Base-by-base conservation (phyloP, 2,329 filamentous ascomycete species). In the Fusarium sp. region DNA sequence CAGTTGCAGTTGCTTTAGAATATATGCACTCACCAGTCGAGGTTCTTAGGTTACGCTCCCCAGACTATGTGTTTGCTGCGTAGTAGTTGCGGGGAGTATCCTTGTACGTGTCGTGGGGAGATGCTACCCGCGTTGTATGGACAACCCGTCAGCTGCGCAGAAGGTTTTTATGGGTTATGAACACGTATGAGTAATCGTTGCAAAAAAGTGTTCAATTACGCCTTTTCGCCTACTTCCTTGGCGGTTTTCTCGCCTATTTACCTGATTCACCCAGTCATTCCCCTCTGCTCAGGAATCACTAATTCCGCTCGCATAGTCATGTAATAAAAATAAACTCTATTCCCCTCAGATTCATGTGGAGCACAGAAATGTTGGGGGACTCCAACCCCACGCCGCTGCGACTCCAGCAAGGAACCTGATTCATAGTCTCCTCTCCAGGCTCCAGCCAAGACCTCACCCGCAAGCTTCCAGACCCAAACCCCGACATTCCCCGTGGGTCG, bases 361-460 rank as follows among this genome's bases (percentile, higher is more conserved):
- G 21, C n/a, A 29, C 6, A 18, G 2, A 4, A 18, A 29, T 15
- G 27, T 43, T 43, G 41, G 41, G 23, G 23, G 23, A 43, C 10
- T 4, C 5, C 11, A 43, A 49, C 42, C 51, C 42, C 51, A 37
- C 42, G 42, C 10, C 5, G 14, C 37, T 51, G 18, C 13, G 23
- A 31, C 36, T 33, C 11, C 17, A 25, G 10, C 50, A 29, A 54
- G 51, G 51, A 29, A 54, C 14, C 15, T 54, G 51, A 54, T 49
- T 54, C 51, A 54, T 49, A 29, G 15, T 18, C 42, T 54, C 42
- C 51, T 43, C 47, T 29, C 35, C 25, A 50, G 47, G 35, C 35
- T 50, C n/a, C 47, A 49, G 51, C 42, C 51, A 49, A 54, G 51
- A 18, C 51, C 18, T 11, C 21, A 47, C 27, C 39, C 10, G 29